These are phyloP conservation scores for Lobosporangium transversale DNA, from an alignment of 192 early-diverging fungal genomes.

Conservation along the genomic window DNA sequence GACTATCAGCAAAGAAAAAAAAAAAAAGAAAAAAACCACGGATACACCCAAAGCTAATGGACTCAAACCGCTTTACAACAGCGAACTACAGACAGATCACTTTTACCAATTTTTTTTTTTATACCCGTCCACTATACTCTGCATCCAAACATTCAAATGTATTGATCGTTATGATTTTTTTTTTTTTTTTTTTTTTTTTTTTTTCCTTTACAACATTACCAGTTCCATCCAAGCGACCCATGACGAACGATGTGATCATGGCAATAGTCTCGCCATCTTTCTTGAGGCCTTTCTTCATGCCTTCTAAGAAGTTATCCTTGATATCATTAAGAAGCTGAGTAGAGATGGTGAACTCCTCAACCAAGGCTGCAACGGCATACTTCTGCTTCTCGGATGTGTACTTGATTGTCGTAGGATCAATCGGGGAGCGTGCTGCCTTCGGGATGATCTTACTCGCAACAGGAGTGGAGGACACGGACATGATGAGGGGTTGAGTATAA, in stretches of 20 bases:
- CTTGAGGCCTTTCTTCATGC: constrained; percentile 73
- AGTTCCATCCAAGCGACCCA: constrained; percentile 31
- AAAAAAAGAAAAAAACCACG: no score
- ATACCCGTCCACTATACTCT: no score
- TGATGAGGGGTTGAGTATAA: neutral
- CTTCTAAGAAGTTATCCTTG: constrained; percentile 65
- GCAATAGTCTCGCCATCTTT: constrained; percentile 66
- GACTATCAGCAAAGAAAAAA: no score
- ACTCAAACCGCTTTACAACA: no score
- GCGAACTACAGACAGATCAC: no score
- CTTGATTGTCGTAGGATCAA: constrained; percentile 44
- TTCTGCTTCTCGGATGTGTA: constrained; percentile 62
- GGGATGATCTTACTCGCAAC: constrained; percentile 46
- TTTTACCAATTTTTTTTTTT: neutral
- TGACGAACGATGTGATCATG: constrained; percentile 92
- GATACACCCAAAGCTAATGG: no score
- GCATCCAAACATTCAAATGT: neutral
- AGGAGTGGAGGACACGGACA: constrained; percentile 47
- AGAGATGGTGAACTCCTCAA: constrained; percentile 63
- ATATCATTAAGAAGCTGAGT: constrained; percentile 66
- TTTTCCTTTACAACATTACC: no score
- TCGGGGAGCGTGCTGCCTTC: constrained; percentile 54
- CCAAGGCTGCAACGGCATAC: constrained; percentile 59
- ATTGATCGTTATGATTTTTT: neutral
- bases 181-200: no score